phyloP scores from a whole-genome alignment of 1,139 yeast species.

The Geotrichum citri-aurantii region DNA sequence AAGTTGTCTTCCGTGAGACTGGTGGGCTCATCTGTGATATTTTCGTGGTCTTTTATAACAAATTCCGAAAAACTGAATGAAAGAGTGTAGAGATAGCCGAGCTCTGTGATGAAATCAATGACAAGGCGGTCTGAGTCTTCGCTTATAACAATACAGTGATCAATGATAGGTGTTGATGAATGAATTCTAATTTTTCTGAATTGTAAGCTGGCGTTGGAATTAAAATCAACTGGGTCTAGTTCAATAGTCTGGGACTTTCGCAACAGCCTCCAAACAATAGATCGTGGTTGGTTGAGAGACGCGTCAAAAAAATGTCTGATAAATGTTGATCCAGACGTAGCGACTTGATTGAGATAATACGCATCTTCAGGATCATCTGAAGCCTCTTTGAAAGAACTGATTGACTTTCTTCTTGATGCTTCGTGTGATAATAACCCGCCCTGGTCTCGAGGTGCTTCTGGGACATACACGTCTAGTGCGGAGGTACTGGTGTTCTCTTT shows the following conservation, averaged over 20 bases:
- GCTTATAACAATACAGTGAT: conserved; percentile 25
- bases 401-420: not conserved
- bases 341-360: conserved; percentile 26
- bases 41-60: not conserved
- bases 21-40: conserved; percentile 12
- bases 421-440: conserved; percentile 6
- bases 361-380: conserved; percentile 21
- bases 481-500: conserved; percentile 1
- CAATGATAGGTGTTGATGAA: conserved; percentile 23
- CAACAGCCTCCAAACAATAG: conserved; percentile 26
- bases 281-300: conserved; percentile 13
- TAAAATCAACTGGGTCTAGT: conserved; percentile 25
- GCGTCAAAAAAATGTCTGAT: conserved; percentile 7
- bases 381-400: conserved; percentile 3
- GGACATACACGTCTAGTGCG: conserved; percentile 6
- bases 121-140: conserved; percentile 23
- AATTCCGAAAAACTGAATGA: conserved; percentile 20
- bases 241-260: conserved; percentile 23
- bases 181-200: conserved; percentile 25
- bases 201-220: conserved; percentile 9
- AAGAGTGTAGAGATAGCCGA: conserved; percentile 29
- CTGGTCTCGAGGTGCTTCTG: conserved; percentile 6
- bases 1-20: conserved; percentile 22
- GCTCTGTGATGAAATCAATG: conserved; percentile 27
- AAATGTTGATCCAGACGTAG: conserved; percentile 24